Conservation (phyloP, 2,329 filamentous ascomycete species). For the Epichloe baconii region DNA sequence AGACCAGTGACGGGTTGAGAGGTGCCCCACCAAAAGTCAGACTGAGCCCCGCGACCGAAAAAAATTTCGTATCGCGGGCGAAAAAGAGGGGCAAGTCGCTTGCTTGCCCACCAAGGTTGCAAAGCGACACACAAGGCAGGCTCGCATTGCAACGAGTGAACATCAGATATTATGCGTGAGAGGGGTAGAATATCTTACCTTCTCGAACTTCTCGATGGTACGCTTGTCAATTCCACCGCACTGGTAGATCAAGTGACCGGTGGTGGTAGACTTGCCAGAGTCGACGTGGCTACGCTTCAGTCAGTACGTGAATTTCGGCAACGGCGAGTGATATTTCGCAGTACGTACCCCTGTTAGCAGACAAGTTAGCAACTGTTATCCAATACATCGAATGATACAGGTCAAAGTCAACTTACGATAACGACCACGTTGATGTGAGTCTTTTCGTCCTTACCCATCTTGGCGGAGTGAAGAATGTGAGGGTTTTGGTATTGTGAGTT, state of each 20-base stretch:
- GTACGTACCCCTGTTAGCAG: conserved; percentile 15
- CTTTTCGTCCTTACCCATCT: conserved; percentile 75
- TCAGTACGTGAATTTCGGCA: conserved; percentile 20
- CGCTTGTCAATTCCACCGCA: conserved; percentile 99
- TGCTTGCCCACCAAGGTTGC: background rate
- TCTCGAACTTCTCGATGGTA: conserved; percentile 99
- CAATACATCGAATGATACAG: background rate
- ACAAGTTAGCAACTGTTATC: conserved; percentile 9
- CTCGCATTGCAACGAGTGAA: background rate
- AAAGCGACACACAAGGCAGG: background rate
- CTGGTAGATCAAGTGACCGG: conserved; percentile 98
- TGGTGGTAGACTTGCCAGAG: conserved; percentile 97
- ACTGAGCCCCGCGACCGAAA: conserved; percentile 4
- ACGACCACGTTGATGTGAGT: conserved; percentile 95
- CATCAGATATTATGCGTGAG: background rate
- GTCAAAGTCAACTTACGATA: conserved; percentile 43
- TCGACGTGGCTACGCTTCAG: conserved; percentile 66
- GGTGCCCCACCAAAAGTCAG: conserved; percentile 8
- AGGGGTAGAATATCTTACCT: conserved; percentile 47
- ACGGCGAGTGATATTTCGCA: background rate
- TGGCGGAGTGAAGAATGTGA: conserved; percentile 1
- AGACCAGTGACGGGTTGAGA: conserved; percentile 7
- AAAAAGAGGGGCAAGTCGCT: conserved; percentile 3
- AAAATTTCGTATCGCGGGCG: conserved; percentile 7
- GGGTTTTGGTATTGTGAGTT: conserved; percentile 5